A percentile compares a stretch with the other conserved stretches of the same genome.
These are phyloP conservation scores for Novymonas esmeraldas DNA, from an alignment of 208 protist genomes.

Conservation along the genomic window DNA sequence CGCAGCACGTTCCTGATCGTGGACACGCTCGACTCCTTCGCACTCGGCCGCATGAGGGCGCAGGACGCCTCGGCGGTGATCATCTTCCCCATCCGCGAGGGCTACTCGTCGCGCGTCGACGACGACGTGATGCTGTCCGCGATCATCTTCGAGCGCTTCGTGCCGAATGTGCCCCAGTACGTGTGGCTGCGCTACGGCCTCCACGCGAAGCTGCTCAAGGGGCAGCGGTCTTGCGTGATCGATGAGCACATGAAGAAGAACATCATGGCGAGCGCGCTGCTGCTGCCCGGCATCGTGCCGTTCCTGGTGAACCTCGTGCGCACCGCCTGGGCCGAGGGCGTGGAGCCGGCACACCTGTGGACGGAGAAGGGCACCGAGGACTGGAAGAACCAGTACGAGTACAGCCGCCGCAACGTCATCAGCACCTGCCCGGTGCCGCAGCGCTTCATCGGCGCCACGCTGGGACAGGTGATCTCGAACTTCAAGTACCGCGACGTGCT, in stretches of 20 bases:
- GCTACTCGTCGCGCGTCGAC: constrained; percentile 73
- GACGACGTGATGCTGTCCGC: constrained; percentile 88
- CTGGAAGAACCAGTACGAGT: constrained; percentile 85
- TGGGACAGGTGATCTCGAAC: constrained; percentile 42
- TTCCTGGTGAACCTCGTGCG: constrained; percentile 89
- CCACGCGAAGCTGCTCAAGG: constrained; percentile 70
- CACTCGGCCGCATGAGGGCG: constrained; percentile 70
- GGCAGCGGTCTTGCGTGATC: constrained; percentile 59
- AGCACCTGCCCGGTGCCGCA: constrained; percentile 62
- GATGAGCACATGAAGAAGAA: constrained; percentile 86
- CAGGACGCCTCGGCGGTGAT: constrained; percentile 68
- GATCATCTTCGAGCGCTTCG: constrained; percentile 76
- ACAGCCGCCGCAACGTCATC: constrained; percentile 77
- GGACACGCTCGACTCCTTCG: constrained; percentile 57
- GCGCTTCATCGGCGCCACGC: constrained; percentile 50
- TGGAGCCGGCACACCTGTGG: constrained; percentile 59
- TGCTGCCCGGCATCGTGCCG: constrained; percentile 81
- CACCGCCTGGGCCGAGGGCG: constrained; percentile 58
- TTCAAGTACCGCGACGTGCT: constrained; percentile 78
- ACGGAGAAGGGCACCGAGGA: constrained; percentile 53
- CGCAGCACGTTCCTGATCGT: constrained; percentile 76
- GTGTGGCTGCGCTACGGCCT: constrained; percentile 83
- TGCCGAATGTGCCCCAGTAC: constrained; percentile 78
- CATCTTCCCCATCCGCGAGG: constrained; percentile 72
- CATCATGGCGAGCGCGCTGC: constrained; percentile 79